A percentile compares a stretch with the other conserved stretches of the same genome.
Conservation (phyloP, 805 yeast species). For the Sugiyamaella qingdaonensis region DNA sequence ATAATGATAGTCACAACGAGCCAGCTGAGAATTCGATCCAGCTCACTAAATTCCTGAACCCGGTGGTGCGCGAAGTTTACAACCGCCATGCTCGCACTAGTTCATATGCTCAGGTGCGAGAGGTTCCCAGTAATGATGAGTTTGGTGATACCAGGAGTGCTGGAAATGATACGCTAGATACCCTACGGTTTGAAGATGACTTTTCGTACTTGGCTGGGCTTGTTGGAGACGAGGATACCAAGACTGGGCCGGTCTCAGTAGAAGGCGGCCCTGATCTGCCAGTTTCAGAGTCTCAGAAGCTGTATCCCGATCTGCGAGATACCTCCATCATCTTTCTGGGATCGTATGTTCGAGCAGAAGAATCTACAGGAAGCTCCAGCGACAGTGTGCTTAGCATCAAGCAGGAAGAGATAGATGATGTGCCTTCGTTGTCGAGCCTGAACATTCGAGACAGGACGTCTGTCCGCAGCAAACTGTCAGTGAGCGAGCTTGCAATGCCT, state of each 20-base stretch:
- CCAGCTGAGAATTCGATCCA: conserved; percentile 4
- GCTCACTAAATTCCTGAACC: conserved; percentile 7
- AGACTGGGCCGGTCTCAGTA: conserved; percentile 10
- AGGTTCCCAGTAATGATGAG: not conserved
- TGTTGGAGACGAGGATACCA: conserved; percentile 28
- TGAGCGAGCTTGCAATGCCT: conserved; percentile 8
- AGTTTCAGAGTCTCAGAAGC: conserved; percentile 10
- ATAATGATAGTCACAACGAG: conserved; percentile 4
- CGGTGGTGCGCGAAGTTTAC: conserved; percentile 7
- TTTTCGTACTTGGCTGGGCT: conserved; percentile 33
- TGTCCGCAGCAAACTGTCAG: conserved; percentile 2
- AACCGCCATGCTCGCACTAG: conserved; percentile 6
- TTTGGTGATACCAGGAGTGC: not conserved
- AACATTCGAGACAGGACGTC: conserved; percentile 1
- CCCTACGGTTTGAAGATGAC: conserved; percentile 27
- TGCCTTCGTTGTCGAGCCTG: conserved; percentile 1
- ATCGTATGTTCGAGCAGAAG: conserved; percentile 20
- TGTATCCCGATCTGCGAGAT: conserved; percentile 33
- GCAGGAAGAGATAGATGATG: conserved; percentile 6
- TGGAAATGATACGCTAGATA: conserved; percentile 9
- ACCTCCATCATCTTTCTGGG: conserved; percentile 32
- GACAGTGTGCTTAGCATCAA: conserved; percentile 1
- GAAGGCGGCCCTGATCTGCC: not conserved
- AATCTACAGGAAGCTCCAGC: conserved; percentile 2
- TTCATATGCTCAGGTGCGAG: conserved; percentile 7